Evolutionary conservation across 441 rosid genomes (phyloP), one percentile per base, ranked within the genome.

Genomic region (California macrophylla): DNA sequence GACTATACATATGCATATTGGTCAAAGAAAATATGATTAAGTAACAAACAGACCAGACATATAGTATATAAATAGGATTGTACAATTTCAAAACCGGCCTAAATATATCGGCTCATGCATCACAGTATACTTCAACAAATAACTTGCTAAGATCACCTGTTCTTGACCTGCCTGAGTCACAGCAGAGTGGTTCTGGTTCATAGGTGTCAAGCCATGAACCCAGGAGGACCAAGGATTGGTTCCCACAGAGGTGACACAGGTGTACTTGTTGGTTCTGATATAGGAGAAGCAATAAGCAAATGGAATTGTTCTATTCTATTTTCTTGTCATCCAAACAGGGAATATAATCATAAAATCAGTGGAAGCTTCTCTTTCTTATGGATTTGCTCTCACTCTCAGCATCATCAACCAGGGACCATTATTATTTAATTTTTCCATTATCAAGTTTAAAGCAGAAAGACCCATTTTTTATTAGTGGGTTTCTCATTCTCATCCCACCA

Each of bases 401-500:
- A 54, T 54, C 62, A 54, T 54, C 62, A 54, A 54, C n/a, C 62
- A 54, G 9, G 61, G 61, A 54, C 61, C 61, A 54, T 54, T 54
- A 15, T n/a, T 50, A 8, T 50, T 50, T 50, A 50, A 56, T 21
- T 21, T 56, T 24, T 56, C 63, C 63, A 56, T 56, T 56, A 56
- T 23, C 63, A 56, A 23, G 5, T 18, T 32, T 9, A 71, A 75
- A 71, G 78, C 71, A 67, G 66, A 47, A 30, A 60, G 56, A 42
- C 54, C 66, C 69, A 28, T 73, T 52, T 54, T 70, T 66, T 42
- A 69, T 61, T 69, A 78, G 85, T 82, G 85, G 82, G 87, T 79
- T 83, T 86, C 89, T 82, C 77, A 83, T 85, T 86, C 88, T 78
- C 77, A 73, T 70, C 66, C 81, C 85, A 76, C 72, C 78, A 69